phyloP scores from a whole-genome alignment of 371 early-diverging fungal genomes.

The Ordospora colligata region DNA sequence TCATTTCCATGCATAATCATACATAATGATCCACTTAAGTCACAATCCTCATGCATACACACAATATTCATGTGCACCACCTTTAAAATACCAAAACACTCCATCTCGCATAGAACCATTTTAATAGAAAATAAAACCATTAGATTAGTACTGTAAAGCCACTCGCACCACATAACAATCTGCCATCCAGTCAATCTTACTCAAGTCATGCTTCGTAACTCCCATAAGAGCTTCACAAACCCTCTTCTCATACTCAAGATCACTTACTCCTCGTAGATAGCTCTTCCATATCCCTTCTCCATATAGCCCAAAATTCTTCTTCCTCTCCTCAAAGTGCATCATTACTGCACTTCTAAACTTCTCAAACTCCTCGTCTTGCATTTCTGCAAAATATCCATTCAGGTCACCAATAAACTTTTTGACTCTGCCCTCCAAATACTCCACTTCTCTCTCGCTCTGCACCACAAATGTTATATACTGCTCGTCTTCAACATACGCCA shows the following conservation, averaged over 20 bases:
- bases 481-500: background rate
- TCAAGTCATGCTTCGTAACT: background rate
- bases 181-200: too few relatives aligned
- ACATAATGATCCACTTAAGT: too few relatives aligned
- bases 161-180: too few relatives aligned
- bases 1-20: too few relatives aligned
- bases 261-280: background rate
- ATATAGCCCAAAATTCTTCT: constrained; percentile 5
- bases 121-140: too few relatives aligned
- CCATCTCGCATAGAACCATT: too few relatives aligned
- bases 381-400: background rate
- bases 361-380: constrained; percentile 10
- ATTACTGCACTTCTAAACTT: constrained; percentile 11
- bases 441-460: constrained; percentile 44
- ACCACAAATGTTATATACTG: constrained; percentile 38
- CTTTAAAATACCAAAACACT: too few relatives aligned
- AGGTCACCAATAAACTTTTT: constrained; percentile 37
- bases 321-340: background rate
- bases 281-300: background rate
- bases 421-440: constrained; percentile 41
- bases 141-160: too few relatives aligned
- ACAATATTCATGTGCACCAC: too few relatives aligned
- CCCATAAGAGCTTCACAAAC: background rate
- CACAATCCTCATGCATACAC: too few relatives aligned
- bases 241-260: background rate